Base-by-base conservation (phyloP, 1,139 yeast genomes). In the Sugiyamaella novakii region DNA sequence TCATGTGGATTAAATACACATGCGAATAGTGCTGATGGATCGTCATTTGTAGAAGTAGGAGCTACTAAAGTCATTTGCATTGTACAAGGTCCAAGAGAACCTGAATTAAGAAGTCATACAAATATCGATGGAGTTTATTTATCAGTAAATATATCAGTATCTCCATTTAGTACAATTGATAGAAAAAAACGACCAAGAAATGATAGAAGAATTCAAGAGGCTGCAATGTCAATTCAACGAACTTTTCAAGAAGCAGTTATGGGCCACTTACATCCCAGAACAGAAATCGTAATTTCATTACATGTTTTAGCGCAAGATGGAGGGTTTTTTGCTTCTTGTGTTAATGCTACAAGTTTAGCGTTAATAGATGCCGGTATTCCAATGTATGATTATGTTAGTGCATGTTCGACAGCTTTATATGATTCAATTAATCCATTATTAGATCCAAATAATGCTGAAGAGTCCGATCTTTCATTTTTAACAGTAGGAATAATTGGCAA, bases 311-410 rank as follows among this genome's bases (percentile, higher is more conserved):
- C 92, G 7, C 88, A 88, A 60, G 98, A 94, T 64, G 98, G 98
- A 29, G 95, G 96, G 0, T 66, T 91, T 43, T 70, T 92, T 57
- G 80, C 96, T 0, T 77, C 87, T 1, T 80, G 94, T 60, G 76
- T 88, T 43, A 92, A 94, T 64, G 88, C 97, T n/a, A 79, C 87
- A 45, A 87, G 96, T 0, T 71, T 92, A 58, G 98, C 96, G 0
- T 73, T 92, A 44, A 81, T 92, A 40, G 98, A 94, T 69, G 97
- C 98, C 1, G 98, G 98, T 40, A 83, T 92, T 38, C 87, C 97
- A 14, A 84, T 92, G 87, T 85, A 85, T 62, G 98, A 92, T 65
- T 91, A 87, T 63, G 85, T 92, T 11, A 79, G 89, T 46, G 83
- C 95, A 2, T 77, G 88, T 29, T 77, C 84, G 29, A 87, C 91